Base-by-base conservation (phyloP, 768 basidiomycete genomes). In the Psilocybe cyanescens region DNA sequence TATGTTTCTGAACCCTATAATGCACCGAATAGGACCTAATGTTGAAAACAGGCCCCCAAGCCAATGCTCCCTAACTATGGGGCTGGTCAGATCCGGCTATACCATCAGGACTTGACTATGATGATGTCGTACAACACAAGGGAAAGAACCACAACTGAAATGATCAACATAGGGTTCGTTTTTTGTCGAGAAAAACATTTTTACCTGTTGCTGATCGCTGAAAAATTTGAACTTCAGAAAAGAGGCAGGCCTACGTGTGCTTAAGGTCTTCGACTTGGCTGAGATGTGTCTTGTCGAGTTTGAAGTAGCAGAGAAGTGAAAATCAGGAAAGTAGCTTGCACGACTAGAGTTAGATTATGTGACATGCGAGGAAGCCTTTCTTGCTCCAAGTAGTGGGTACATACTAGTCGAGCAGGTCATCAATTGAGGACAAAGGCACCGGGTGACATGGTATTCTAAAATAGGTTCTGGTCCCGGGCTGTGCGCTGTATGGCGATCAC, bases 11-110 rank as follows among this genome's bases (percentile, higher is more conserved):
- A 24, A 24, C 24, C 24, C 24, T 24, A 24, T 24, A 24, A 24
- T 24, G 24, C 24, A 24, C 24, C 24, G 24, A 24, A 24, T 24
- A 24, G 24, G 24, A 24, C 24, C 24, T 24, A 24, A 24, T 24
- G 24, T 24, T 24, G 24, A 24, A 24, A 24, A 41, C 59, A 73
- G 65, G 80, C 81, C 3, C 81, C 80, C 0, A 72, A 75, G 55
- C 83, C 82, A 0, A 65, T 85, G 45, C 74, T 84, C 1, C 76
- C 83, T 2, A 83, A 83, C 68, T 83, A 78, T 58, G 81, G 81
- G 2, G 72, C 74, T 16, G 83, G 81, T 3, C 71, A 68, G 48
- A 72, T 77, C 17, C 68, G 78, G 9, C 68, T 73, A 50, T 84
- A 83, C 65, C 73, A 79, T 52, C 76, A 78, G 37, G 83, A 85